A percentile compares a stretch with the other conserved stretches of the same genome.
These are phyloP conservation scores for Zymoseptoria passerinii DNA, from an alignment of 2,329 filamentous ascomycete genomes.

Conservation along the genomic window DNA sequence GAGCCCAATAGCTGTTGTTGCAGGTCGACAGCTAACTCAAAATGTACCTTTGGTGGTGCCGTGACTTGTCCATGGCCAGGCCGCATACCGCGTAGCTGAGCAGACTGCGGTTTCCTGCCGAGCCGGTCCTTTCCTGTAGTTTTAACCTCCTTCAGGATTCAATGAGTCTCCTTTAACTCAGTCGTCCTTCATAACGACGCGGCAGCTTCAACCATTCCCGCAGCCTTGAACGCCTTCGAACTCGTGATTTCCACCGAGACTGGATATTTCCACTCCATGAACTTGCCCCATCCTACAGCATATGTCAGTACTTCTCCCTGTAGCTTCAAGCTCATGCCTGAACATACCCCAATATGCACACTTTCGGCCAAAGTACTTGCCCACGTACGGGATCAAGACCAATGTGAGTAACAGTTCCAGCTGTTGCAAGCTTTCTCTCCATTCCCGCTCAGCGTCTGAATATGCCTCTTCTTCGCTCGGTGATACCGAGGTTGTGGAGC, in stretches of 20 bases:
- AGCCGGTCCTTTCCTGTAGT: not conserved
- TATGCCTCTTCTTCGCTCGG: slow-evolving; percentile 40
- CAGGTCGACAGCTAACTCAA: not conserved
- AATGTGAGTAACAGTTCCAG: slow-evolving; percentile 87
- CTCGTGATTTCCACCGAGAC: slow-evolving; percentile 59
- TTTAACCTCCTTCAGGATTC: not conserved
- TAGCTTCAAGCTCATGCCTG: not conserved
- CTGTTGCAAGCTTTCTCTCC: slow-evolving; percentile 90
- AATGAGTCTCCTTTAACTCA: not conserved
- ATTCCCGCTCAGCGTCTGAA: slow-evolving; percentile 87
- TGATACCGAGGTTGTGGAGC: slow-evolving; percentile 39
- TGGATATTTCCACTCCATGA: slow-evolving; percentile 90
- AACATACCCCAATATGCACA: slow-evolving; percentile 91
- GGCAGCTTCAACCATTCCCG: slow-evolving; percentile 40
- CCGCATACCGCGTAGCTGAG: not conserved
- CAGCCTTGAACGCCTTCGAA: slow-evolving; percentile 38
- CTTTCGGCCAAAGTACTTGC: slow-evolving; percentile 89
- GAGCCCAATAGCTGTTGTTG: not conserved
- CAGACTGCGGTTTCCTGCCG: not conserved
- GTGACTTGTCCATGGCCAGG: not conserved
- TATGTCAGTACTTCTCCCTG: slow-evolving; percentile 14
- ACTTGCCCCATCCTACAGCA: slow-evolving; percentile 73
- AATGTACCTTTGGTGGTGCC: not conserved
- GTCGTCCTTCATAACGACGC: slow-evolving; percentile 28
- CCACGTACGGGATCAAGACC: slow-evolving; percentile 86